Percentiles rank a stretch among this genome's conserved stretches.
phyloP scores from a whole-genome alignment of 257 asterid species.

The Eucommia ulmoides region DNA sequence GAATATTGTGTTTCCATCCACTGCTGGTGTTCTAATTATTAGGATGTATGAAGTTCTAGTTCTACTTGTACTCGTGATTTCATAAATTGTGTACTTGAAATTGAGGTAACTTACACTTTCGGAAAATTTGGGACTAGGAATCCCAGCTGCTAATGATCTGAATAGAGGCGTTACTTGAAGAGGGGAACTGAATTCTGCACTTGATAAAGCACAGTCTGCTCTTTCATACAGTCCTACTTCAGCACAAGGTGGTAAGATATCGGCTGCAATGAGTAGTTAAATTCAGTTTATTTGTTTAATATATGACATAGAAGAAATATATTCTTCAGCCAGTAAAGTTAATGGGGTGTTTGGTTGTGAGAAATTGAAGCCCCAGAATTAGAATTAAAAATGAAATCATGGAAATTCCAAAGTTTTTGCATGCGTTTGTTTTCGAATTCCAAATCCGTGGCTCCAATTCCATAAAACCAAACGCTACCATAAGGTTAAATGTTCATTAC shows the following conservation, averaged over 20 bases:
- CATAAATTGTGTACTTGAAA: neutral
- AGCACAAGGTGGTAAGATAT: slow-evolving; percentile 25
- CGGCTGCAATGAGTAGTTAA: slow-evolving; percentile 30
- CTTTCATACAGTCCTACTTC: slow-evolving; percentile 19
- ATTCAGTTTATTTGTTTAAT: too few species aligned
- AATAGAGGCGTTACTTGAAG: slow-evolving; percentile 78
- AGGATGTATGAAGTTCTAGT: neutral
- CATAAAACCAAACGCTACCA: neutral
- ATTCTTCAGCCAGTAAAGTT: too few species aligned
- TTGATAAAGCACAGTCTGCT: slow-evolving; percentile 31
- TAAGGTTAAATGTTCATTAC: neutral
- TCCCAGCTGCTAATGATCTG: slow-evolving; percentile 85
- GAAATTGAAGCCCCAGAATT: too few species aligned
- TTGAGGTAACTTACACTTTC: slow-evolving; percentile 67
- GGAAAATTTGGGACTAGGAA: slow-evolving; percentile 92
- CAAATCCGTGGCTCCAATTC: too few species aligned
- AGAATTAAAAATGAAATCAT: neutral
- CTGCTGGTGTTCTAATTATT: too few species aligned
- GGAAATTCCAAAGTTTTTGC: neutral
- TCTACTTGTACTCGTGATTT: neutral
- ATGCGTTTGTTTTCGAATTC: too few species aligned
- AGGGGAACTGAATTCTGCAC: slow-evolving; percentile 60
- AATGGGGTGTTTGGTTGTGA: too few species aligned
- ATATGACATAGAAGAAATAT: neutral
- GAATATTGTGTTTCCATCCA: neutral